phyloP scores from a whole-genome alignment of 805 yeast genomes.

The Lipomyces orientalis region DNA sequence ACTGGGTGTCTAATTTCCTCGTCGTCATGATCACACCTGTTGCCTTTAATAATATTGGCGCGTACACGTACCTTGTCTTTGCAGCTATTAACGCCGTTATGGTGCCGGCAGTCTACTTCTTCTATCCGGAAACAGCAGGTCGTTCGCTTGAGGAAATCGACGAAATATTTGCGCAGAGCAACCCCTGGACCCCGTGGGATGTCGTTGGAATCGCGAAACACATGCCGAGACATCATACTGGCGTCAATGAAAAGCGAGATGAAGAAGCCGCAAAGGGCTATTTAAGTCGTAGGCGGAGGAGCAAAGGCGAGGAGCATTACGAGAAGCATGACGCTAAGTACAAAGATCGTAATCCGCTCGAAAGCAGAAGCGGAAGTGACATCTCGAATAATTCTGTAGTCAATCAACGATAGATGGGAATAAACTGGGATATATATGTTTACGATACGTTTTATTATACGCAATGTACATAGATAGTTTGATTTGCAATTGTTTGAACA shows the following conservation, averaged over 20 bases:
- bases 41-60: conserved; percentile 55
- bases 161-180: conserved; percentile 39
- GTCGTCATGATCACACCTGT: conserved; percentile 62
- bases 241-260: conserved; percentile 2
- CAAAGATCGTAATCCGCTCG: not conserved
- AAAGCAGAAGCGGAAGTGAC: not conserved
- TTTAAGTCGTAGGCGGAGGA: not conserved
- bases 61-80: conserved; percentile 66
- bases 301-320: not conserved
- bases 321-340: not conserved
- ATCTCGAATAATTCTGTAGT: not conserved
- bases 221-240: conserved; percentile 19
- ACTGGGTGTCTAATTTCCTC: conserved; percentile 64
- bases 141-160: conserved; percentile 62
- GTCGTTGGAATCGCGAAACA: conserved; percentile 19
- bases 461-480: too few species aligned
- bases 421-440: too few species aligned
- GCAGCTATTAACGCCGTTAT: conserved; percentile 57
- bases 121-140: conserved; percentile 68
- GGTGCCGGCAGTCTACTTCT: conserved; percentile 52
- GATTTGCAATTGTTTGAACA: too few species aligned
- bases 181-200: conserved; percentile 17
- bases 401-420: too few species aligned
- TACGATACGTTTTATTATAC: too few species aligned
- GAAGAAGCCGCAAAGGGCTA: not conserved